These are phyloP conservation scores for Schizosaccharomyces versatilis DNA, from an alignment of 1,139 yeast genomes.

Conservation along the genomic window DNA sequence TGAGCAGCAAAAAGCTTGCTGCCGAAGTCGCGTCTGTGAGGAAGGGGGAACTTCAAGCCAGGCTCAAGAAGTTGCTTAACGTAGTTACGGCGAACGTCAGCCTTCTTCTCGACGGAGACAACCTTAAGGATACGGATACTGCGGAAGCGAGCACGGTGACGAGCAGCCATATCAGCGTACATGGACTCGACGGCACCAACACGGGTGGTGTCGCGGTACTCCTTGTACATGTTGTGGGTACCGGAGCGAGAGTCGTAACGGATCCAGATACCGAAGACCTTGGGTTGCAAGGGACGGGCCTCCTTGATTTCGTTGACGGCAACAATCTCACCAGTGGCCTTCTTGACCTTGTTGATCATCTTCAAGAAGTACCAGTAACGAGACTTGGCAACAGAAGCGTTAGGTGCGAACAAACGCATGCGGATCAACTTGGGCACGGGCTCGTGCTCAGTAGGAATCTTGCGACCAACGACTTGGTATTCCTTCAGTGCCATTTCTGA, in stretches of 20 bases:
- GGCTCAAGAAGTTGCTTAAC: slow-evolving; percentile 88
- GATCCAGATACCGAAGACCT: slow-evolving; percentile 99
- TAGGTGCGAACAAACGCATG: slow-evolving; percentile 99
- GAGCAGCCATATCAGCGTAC: slow-evolving; percentile 99
- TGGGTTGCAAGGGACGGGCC: slow-evolving; percentile 95
- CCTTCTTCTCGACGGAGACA: slow-evolving; percentile 93
- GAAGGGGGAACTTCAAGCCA: slow-evolving; percentile 98
- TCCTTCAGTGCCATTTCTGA: slow-evolving; percentile 26
- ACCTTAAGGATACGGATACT: slow-evolving; percentile 82
- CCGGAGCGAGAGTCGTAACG: slow-evolving; percentile 99
- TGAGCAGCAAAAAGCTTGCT: slow-evolving; percentile 71
- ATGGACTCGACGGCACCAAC: slow-evolving; percentile 96
- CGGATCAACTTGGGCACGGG: slow-evolving; percentile 99
- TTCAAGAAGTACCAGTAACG: slow-evolving; percentile 99
- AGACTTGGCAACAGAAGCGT: slow-evolving; percentile 97
- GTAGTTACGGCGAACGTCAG: slow-evolving; percentile 98
- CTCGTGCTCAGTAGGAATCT: slow-evolving; percentile 95
- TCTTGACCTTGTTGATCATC: slow-evolving; percentile 97
- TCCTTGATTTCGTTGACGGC: slow-evolving; percentile 74
- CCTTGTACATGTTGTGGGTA: slow-evolving; percentile 99
- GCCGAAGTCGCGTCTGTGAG: slow-evolving; percentile 59
- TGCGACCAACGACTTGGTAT: slow-evolving; percentile 99
- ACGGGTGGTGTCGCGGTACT: slow-evolving; percentile 98
- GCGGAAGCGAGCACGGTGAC: slow-evolving; percentile 99
- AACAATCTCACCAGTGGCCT: slow-evolving; percentile 98